Evolutionary conservation across 805 yeast genomes (phyloP), one percentile per base, ranked within the genome.

Genomic region (Candida manassasensis): DNA sequence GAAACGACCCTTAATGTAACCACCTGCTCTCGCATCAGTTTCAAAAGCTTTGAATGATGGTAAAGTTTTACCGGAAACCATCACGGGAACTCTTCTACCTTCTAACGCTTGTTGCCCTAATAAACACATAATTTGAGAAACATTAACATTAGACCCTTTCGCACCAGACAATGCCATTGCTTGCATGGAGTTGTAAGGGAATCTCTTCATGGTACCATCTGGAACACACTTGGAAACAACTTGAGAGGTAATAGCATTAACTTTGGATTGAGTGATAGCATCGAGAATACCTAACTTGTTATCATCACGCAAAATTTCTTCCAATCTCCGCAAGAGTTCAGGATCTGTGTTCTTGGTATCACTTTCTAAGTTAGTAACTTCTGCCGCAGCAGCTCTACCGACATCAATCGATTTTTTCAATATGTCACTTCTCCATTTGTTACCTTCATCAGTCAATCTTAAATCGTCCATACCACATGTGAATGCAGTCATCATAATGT

Each of bases 401-500:
- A 79, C 81, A 50, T 84, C 94, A 35, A 73, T 75, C 17, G 94
- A 79, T 40, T 79, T 79, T 47, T 76, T 67, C 58, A 94, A 72
- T 42, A 93, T 84, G 41, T 87, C 94, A 10, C 67, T 65, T 71
- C 99, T 80, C 90, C 94, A 81, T 41, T 71, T 53, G 59, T 94
- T 89, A 56, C 99, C 99, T 49, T 86, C 95, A 3, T 61, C 76
- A 15, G 97, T 93, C 48, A 94, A 73, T 57, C 95, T 78, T 60
- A 93, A 72, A 68, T 93, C 99, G 59, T 93, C 99, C 98, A 93
- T 94, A 75, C 99, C 98, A 80, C 99, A 93, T 6, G 98, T 93
- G 57, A 93, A 85, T 1, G 96, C 97, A 39, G 86, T 84, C 67
- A 79, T 74, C 76, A 83, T 89, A 53, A 83, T 88, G 61, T 87